Percentiles rank a stretch among this genome's conserved stretches.
Evolutionary conservation across 495 filamentous ascomycete genomes (phyloP).

Genomic region (Penicillium cataractarum): DNA sequence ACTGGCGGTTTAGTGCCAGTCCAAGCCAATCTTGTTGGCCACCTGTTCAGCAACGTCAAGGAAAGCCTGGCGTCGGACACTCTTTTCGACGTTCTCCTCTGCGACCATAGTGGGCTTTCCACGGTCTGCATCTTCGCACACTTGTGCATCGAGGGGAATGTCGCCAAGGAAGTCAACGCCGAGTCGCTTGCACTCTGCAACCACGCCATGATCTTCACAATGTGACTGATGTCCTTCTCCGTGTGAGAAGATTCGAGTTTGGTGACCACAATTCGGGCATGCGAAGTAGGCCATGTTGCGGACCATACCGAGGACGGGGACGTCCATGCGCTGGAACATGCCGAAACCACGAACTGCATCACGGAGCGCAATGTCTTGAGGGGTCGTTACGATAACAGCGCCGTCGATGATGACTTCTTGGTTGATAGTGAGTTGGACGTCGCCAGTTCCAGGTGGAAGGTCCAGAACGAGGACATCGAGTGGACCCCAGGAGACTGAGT

Average conservation of each 20-base stretch:
- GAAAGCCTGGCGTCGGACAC: conserved; percentile 71
- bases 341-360: conserved; percentile 89
- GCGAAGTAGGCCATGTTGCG: conserved; percentile 92
- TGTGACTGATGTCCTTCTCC: conserved; percentile 38
- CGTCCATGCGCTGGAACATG: conserved; percentile 84
- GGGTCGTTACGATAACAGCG: conserved; percentile 89
- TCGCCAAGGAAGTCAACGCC: conserved; percentile 81
- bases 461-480: conserved; percentile 88
- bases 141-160: conserved; percentile 82
- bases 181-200: conserved; percentile 62
- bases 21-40: conserved; percentile 51
- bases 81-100: conserved; percentile 76
- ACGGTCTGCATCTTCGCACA: conserved; percentile 86
- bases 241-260: conserved; percentile 77
- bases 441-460: conserved; percentile 91
- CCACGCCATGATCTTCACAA: conserved; percentile 53
- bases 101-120: conserved; percentile 91
- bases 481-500: conserved; percentile 88
- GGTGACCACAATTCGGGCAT: conserved; percentile 74
- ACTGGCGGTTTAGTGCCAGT: conserved; percentile 28
- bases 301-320: conserved; percentile 86
- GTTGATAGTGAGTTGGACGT: conserved; percentile 89
- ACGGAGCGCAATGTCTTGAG: conserved; percentile 85
- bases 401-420: conserved; percentile 89
- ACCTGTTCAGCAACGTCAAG: conserved; percentile 67